Base-by-base conservation (phyloP, 257 asterid species). In the Solanum chiquidenum region DNA sequence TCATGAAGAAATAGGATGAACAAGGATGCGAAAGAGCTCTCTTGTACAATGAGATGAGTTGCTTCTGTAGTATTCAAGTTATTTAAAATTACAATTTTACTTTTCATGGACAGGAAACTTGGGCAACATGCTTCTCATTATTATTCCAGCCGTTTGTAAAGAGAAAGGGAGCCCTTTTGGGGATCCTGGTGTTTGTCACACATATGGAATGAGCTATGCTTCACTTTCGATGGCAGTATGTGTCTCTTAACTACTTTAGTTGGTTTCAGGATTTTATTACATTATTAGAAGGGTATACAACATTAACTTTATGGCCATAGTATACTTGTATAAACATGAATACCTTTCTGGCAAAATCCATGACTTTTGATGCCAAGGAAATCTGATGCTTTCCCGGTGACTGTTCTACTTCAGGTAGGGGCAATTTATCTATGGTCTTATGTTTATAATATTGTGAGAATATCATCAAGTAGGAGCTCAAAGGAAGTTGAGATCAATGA, bases 171-270 rank as follows among this genome's bases (percentile, higher is more conserved):
- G 98, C 92, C 99, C 99, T 16, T 96, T 96, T 52, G 99, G 99
- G 52, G 92, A 92, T 86, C 93, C 96, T 72, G 94, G 88, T 76
- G 88, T 86, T 90, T 95, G 98, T 84, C 90, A 92, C 77, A 87
- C 90, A 9, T 88, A 89, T 74, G 98, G 98, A 73, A 94, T 96
- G 98, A 96, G 93, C 31, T 95, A 96, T 87, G 98, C 96, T 89
- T 94, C 99, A 3, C 98, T 96, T 75, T 95, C 98, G 29, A 93
- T 96, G 99, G 98, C 98, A 52, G 99, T 95, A 93, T 79, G 98
- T 92, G 72, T 49, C 72, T 66, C 86, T 23, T 68, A 58, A 13
- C 69, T 37, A 10, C 13, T n/a, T 20, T 58, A 34, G 49, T 33
- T 72, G n/a, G 66, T 86, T 72, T 44, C 35, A 58, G 85, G 85